Conservation (phyloP, 495 filamentous ascomycete genomes). For the Penicillium nucicola region DNA sequence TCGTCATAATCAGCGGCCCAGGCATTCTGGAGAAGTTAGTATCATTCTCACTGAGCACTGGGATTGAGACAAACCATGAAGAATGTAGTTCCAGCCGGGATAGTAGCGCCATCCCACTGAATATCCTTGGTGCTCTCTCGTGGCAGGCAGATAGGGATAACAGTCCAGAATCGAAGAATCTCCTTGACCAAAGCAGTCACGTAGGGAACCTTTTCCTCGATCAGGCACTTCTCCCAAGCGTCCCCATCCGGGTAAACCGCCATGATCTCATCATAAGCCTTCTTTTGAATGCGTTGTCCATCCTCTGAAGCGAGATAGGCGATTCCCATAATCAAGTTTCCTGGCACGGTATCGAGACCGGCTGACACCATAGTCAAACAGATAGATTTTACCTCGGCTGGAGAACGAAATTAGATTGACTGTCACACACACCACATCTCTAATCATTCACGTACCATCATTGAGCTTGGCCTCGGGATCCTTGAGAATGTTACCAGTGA, state of each 20-base stretch:
- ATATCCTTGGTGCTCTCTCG: conserved; percentile 64
- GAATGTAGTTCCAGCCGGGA: conserved; percentile 63
- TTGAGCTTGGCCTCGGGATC: conserved; percentile 61
- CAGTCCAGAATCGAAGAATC: conserved; percentile 66
- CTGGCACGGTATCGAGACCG: conserved; percentile 66
- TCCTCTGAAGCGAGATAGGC: conserved; percentile 63
- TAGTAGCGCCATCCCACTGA: conserved; percentile 53
- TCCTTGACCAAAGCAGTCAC: conserved; percentile 69
- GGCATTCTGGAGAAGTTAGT: conserved; percentile 48
- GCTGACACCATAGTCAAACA: conserved; percentile 75
- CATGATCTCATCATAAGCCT: conserved; percentile 62
- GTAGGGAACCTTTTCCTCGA: conserved; percentile 70
- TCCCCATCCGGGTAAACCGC: conserved; percentile 61
- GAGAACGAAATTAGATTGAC: conserved; percentile 1
- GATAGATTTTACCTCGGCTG: conserved; percentile 68
- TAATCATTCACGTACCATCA: conserved; percentile 40
- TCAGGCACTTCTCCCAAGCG: conserved; percentile 61
- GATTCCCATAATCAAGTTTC: conserved; percentile 67
- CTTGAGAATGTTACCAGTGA: conserved; percentile 66
- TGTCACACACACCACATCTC: too few species aligned
- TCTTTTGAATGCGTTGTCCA: conserved; percentile 61
- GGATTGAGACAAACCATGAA: conserved; percentile 51
- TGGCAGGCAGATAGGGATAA: conserved; percentile 71
- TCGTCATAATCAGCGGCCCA: conserved; percentile 69
- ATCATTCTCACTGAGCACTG: neutral